Evolutionary conservation across 345 rosid species (phyloP).

Genomic region (Gossypium herbaceum): DNA sequence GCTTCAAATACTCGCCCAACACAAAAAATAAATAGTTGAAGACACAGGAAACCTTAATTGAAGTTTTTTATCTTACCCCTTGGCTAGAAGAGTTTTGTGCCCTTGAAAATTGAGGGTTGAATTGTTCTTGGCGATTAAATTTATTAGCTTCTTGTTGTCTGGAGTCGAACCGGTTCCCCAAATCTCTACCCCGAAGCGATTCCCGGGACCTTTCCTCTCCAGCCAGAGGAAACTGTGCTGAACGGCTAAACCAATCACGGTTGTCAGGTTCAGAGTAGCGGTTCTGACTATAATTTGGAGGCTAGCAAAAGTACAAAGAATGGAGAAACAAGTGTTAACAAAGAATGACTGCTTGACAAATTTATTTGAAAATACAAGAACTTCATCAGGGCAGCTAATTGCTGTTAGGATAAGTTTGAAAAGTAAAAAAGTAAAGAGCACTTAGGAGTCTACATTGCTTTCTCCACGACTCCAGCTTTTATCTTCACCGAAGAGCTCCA

Average conservation of each 20-base stretch:
- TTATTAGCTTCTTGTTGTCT: constrained; percentile 46
- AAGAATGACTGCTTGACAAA: not conserved
- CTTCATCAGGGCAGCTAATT: not conserved
- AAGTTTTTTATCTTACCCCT: constrained; percentile 32
- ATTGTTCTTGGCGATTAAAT: constrained; percentile 46
- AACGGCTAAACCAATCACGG: constrained; percentile 86
- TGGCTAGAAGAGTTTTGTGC: constrained; percentile 50
- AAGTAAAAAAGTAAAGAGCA: not conserved
- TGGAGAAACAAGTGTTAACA: not conserved
- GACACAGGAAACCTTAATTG: not conserved
- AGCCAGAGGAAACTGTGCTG: constrained; percentile 45
- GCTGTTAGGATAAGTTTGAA: not conserved
- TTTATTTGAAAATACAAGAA: not conserved
- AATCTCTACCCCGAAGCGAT: constrained; percentile 45
- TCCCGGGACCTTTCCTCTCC: constrained; percentile 77
- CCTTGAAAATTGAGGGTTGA: constrained; percentile 41
- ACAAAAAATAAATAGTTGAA: not conserved
- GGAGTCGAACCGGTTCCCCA: constrained; percentile 34
- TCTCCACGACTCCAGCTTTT: constrained; percentile 66
- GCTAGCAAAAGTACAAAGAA: constrained; percentile 26
- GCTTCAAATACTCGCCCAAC: not conserved
- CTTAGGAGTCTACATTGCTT: constrained; percentile 42
- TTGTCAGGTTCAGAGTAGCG: constrained; percentile 79
- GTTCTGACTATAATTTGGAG: constrained; percentile 41
- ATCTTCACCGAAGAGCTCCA: constrained; percentile 73